Conservation (phyloP, 257 asterid genomes). For the Thymus mandschuricus region DNA sequence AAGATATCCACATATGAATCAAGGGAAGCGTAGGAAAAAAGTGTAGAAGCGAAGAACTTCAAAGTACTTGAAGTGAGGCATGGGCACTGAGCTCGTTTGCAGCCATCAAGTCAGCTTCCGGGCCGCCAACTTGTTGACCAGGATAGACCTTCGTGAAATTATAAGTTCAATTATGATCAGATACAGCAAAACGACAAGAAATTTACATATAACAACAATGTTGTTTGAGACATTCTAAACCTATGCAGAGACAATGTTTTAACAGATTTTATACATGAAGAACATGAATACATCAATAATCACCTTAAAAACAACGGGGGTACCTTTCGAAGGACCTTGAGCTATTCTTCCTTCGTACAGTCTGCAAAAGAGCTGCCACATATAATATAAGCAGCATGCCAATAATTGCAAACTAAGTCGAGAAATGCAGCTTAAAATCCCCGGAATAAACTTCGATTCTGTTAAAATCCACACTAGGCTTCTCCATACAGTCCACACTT, state of each 20-base stretch:
- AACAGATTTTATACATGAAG: background rate
- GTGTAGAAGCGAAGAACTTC: conserved; percentile 6
- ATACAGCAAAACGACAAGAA: conserved; percentile 20
- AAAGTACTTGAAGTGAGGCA: conserved; percentile 77
- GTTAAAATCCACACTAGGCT: background rate
- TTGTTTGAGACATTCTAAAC: conserved; percentile 4
- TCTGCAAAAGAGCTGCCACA: conserved; percentile 72
- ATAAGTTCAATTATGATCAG: conserved; percentile 14
- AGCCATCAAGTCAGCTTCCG: conserved; percentile 91
- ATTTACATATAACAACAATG: conserved; percentile 2
- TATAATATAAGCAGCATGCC: conserved; percentile 52
- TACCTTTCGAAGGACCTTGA: conserved; percentile 82
- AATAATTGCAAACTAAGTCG: conserved; percentile 12
- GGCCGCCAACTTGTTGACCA: conserved; percentile 90
- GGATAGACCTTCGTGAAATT: conserved; percentile 83
- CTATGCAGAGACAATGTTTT: background rate
- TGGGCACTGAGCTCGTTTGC: conserved; percentile 92
- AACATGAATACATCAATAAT: conserved; percentile 20
- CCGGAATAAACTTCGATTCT: background rate
- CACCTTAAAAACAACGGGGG: conserved; percentile 87
- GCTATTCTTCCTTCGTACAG: conserved; percentile 91
- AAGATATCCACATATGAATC: background rate
- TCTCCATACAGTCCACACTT: background rate
- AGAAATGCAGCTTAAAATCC: background rate
- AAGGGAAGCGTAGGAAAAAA: background rate